Percentiles rank a stretch among this genome's conserved stretches.
Conservation (phyloP, 192 early-diverging fungal species). For the Umbelopsis isabellina region DNA sequence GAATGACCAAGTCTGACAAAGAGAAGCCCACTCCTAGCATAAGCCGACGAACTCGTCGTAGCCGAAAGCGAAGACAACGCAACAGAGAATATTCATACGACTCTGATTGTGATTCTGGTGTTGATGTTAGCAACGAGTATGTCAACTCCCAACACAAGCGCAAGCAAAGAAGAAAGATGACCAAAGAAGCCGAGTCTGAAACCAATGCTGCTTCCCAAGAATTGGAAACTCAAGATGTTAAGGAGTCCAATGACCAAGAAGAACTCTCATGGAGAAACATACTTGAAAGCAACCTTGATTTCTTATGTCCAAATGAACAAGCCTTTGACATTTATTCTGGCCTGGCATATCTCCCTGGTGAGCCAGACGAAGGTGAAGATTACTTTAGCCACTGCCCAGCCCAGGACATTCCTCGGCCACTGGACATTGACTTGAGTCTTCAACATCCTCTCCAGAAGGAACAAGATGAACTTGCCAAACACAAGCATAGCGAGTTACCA, state of each 20-base stretch:
- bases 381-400: conserved; percentile 1
- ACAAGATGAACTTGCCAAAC: neutral
- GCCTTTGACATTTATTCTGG: neutral
- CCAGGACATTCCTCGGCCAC: neutral
- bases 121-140: conserved; percentile 15
- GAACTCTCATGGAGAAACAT: conserved; percentile 11
- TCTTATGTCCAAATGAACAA: conserved; percentile 5
- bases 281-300: neutral
- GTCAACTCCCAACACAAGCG: conserved; percentile 1
- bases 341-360: neutral
- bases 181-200: neutral
- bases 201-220: neutral
- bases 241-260: neutral
- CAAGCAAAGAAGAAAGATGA: conserved; percentile 13
- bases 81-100: conserved; percentile 9
- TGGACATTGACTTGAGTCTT: conserved; percentile 11
- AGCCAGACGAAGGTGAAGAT: neutral
- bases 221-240: neutral
- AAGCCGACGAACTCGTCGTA: conserved; percentile 5
- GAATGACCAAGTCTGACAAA: conserved; percentile 23
- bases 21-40: conserved; percentile 11
- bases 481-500: neutral
- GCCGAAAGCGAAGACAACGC: conserved; percentile 2
- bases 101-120: conserved; percentile 17
- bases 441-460: conserved; percentile 17